Evolutionary conservation across 1,284 basidiomycete genomes (phyloP).

Genomic region (Peniophora sp.): DNA sequence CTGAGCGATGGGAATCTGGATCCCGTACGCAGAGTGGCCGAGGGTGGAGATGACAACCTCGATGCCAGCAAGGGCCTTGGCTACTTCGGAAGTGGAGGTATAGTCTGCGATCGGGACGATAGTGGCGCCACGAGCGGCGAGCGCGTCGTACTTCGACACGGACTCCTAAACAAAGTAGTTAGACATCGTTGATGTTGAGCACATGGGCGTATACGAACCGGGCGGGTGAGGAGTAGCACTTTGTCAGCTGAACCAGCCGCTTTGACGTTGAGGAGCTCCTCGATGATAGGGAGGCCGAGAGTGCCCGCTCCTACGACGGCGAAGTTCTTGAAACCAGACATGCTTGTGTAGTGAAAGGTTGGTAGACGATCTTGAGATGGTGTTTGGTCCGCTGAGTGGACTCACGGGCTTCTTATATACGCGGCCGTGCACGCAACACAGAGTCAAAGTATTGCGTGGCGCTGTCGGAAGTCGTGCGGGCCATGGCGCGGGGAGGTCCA

Average conservation of each 20-base stretch:
- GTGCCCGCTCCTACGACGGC: constrained; percentile 17
- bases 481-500: no score
- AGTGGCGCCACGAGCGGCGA: constrained; percentile 6
- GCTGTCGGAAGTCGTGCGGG: no score
- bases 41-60: neutral
- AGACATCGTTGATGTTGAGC: constrained; percentile 18
- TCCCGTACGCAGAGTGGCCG: neutral
- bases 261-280: constrained; percentile 15
- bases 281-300: constrained; percentile 14
- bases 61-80: neutral
- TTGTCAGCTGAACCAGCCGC: constrained; percentile 5
- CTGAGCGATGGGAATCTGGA: constrained; percentile 18
- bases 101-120: constrained; percentile 11
- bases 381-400: no score
- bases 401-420: no score
- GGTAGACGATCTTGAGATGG: no score
- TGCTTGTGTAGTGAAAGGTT: no score
- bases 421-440: no score
- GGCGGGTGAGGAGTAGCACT: constrained; percentile 9
- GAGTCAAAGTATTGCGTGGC: no score
- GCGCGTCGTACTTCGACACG: constrained; percentile 6
- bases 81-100: neutral
- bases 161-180: constrained; percentile 17
- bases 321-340: constrained; percentile 14
- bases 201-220: constrained; percentile 1